A percentile compares a stretch with the other conserved stretches of the same genome.
phyloP scores from a whole-genome alignment of 148 eudicot species.

The Rhododendron henanense region DNA sequence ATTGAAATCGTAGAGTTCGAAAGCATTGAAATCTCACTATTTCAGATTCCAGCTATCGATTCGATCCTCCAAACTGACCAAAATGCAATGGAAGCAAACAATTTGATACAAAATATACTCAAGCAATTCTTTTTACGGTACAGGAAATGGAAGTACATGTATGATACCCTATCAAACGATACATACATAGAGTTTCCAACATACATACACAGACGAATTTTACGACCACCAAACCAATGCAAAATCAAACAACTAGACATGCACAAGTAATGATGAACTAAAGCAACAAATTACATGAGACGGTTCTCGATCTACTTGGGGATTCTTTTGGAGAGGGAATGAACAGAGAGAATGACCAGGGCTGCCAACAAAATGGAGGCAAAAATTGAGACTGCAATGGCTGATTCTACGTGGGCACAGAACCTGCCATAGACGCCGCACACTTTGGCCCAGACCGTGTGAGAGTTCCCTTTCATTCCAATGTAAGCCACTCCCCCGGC shows the following conservation, averaged over 20 bases:
- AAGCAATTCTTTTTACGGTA: not conserved
- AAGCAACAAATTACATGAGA: not conserved
- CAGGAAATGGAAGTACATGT: too few relatives aligned
- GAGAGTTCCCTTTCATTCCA: slow-evolving; percentile 49
- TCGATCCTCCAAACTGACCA: not conserved
- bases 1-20: not conserved
- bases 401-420: slow-evolving; percentile 42
- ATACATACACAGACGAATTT: not conserved
- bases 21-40: not conserved
- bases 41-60: not conserved
- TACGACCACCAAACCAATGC: not conserved
- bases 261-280: not conserved
- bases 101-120: not conserved
- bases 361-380: slow-evolving; percentile 45
- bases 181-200: not conserved
- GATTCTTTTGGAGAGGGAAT: slow-evolving; percentile 48
- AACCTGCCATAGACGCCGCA: slow-evolving; percentile 47
- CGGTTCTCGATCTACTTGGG: slow-evolving; percentile 17
- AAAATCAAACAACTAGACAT: not conserved
- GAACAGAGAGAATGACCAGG: slow-evolving; percentile 45
- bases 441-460: slow-evolving; percentile 44
- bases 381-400: slow-evolving; percentile 39
- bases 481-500: slow-evolving; percentile 60
- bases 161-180: too few relatives aligned
- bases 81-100: not conserved